Evolutionary conservation across 495 filamentous ascomycete species (phyloP), one percentile per base, ranked within the genome.

Genomic region (Penicillium riverlandense): DNA sequence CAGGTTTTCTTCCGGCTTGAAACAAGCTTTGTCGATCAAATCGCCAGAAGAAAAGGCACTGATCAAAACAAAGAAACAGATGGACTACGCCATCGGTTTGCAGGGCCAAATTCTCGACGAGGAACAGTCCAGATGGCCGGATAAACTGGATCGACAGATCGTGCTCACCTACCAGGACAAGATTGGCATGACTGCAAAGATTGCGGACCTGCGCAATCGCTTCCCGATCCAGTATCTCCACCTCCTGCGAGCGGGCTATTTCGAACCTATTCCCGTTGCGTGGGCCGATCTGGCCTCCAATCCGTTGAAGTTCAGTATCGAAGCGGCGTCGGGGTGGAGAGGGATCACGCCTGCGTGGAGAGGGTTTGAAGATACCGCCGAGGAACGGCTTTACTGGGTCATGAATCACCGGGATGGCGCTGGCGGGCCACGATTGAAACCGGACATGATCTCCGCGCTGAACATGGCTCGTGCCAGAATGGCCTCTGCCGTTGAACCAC

Each of bases 311-410:
- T 72, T 74, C 39, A 62, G 39, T 27, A 69, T 74, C 39, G 69
- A 74, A 37, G 58, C 68, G 3, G 46, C 61, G 8, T 50, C 54
- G 12, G 69, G 71, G 35, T 74, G 71, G 71, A 54, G 69, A 52
- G 71, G 71, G 10, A 66, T 74, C 22, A 74, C 71, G 4, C 69
- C 71, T 0, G 39, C 58, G 0, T 74, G 71, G 71, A 57, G 71
- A 50, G 71, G 71, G 7, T 74, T 63, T 38, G 66, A 70, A 50
- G 61, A 71, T 43, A 65, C 65, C 4, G 69, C 71, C 37, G 69
- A 74, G 47, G 71, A 74, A 43, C 62, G 71, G 11, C 47, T 72
- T 12, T 74, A 72, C 45, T 74, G 71, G 71, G 68, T 72, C 2
- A 47, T 72, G 38, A 72, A 71, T 49, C 65, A 74, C 48, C 55